These are phyloP conservation scores for Fusarium sp. DNA, from an alignment of 2,329 filamentous ascomycete genomes.

Conservation along the genomic window DNA sequence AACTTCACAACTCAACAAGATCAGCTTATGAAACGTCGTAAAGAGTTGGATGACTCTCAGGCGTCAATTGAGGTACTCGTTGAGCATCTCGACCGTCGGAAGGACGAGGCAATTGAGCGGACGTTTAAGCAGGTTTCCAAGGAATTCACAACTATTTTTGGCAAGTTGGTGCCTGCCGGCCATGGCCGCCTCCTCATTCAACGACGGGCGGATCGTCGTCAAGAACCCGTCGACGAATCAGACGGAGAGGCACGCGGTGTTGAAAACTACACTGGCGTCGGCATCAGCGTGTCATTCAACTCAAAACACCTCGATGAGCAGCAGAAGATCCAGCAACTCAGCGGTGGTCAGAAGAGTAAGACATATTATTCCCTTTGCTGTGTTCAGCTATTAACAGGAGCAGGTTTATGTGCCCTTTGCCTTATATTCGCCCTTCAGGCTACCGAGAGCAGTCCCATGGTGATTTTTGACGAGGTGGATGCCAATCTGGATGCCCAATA, in stretches of 20 bases:
- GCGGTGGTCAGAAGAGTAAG: slow-evolving; percentile 96
- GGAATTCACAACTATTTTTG: slow-evolving; percentile 92
- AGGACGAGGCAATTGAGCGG: slow-evolving; percentile 97
- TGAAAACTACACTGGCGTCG: slow-evolving; percentile 95
- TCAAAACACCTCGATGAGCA: slow-evolving; percentile 95
- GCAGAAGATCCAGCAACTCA: slow-evolving; percentile 96
- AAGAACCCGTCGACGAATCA: slow-evolving; percentile 64
- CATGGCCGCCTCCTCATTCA: slow-evolving; percentile 93
- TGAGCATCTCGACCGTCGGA: slow-evolving; percentile 89
- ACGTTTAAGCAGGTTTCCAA: slow-evolving; percentile 98
- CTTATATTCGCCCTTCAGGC: slow-evolving; percentile 99
- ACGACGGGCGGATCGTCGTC: slow-evolving; percentile 80
- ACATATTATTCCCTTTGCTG: slow-evolving; percentile 16
- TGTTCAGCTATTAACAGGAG: not conserved
- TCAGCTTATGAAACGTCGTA: slow-evolving; percentile 81
- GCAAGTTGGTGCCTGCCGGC: slow-evolving; percentile 92
- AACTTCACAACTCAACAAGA: slow-evolving; percentile 95
- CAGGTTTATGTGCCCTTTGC: slow-evolving; percentile 93
- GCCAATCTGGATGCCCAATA: slow-evolving; percentile 98
- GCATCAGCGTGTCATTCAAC: slow-evolving; percentile 98
- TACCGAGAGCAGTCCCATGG: slow-evolving; percentile 96
- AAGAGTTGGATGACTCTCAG: slow-evolving; percentile 88
- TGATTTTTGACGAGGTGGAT: slow-evolving; percentile 99
- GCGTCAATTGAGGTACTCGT: slow-evolving; percentile 92
- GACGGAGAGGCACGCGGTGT: slow-evolving; percentile 78